A percentile compares a stretch with the other conserved stretches of the same genome.
These are phyloP conservation scores for Trichoderma gracile DNA, from an alignment of 2,329 filamentous ascomycete genomes.

Conservation along the genomic window DNA sequence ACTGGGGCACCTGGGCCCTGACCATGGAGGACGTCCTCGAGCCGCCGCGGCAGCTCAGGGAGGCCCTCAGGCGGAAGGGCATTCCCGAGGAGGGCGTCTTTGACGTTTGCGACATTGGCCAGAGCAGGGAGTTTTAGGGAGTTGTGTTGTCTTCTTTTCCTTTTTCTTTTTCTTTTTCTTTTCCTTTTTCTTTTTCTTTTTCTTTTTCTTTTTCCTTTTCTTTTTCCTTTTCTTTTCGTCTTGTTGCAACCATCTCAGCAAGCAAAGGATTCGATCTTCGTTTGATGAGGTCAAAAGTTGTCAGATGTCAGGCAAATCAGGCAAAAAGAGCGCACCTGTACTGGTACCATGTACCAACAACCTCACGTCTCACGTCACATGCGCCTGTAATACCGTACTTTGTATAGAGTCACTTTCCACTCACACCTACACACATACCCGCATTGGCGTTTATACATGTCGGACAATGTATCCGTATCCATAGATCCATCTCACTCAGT, in stretches of 20 bases:
- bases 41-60: conserved; percentile 70
- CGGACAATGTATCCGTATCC: no score
- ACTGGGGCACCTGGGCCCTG: conserved; percentile 90
- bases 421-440: no score
- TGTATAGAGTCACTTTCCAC: no score
- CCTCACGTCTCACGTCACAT: no score
- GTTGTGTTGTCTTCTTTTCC: neutral
- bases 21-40: conserved; percentile 84
- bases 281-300: no score
- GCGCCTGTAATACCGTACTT: no score
- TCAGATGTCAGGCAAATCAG: no score
- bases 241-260: neutral
- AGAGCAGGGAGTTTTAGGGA: conserved; percentile 71
- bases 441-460: no score
- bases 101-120: conserved; percentile 81
- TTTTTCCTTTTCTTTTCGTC: neutral
- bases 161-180: neutral
- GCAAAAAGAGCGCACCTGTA: no score
- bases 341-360: no score
- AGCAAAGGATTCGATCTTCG: no score
- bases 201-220: neutral
- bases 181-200: neutral
- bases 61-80: conserved; percentile 68
- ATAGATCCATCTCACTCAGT: no score
- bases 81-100: conserved; percentile 72